Evolutionary conservation across 805 yeast genomes (phyloP).

Genomic region (Debaryomyces tyrocola): DNA sequence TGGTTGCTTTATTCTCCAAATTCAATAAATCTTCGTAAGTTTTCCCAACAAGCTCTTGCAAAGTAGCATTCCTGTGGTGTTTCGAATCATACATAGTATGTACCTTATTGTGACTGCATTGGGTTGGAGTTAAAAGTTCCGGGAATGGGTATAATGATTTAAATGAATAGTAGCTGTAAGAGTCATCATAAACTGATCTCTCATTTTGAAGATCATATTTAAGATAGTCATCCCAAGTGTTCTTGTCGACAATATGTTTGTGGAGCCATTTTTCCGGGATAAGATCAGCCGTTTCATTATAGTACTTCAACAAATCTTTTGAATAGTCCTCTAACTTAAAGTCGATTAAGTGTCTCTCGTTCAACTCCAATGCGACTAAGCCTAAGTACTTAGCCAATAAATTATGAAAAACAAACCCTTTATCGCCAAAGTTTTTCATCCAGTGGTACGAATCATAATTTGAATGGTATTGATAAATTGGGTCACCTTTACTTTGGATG

Average conservation of each 20-base stretch:
- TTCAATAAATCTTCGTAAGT: constrained; percentile 18
- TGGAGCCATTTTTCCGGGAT: constrained; percentile 38
- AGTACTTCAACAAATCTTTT: constrained; percentile 38
- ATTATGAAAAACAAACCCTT: constrained; percentile 53
- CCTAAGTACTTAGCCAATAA: constrained; percentile 62
- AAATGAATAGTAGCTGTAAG: constrained; percentile 20
- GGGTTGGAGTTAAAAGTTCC: constrained; percentile 13
- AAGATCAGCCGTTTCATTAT: constrained; percentile 22
- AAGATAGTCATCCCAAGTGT: constrained; percentile 16
- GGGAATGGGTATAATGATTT: constrained; percentile 14
- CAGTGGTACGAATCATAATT: constrained; percentile 58
- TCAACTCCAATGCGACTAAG: constrained; percentile 49
- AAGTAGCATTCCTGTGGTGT: constrained; percentile 18
- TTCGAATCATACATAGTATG: constrained; percentile 4
- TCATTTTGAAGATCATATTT: constrained; percentile 12
- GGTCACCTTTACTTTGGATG: constrained; percentile 34
- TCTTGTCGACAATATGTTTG: constrained; percentile 14
- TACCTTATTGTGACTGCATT: constrained; percentile 5
- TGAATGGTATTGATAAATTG: constrained; percentile 59
- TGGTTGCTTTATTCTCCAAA: constrained; percentile 20
- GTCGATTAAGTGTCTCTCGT: constrained; percentile 58
- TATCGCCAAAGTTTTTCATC: constrained; percentile 53
- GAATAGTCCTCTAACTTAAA: constrained; percentile 51
- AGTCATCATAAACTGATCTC: constrained; percentile 11
- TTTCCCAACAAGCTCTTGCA: constrained; percentile 22